phyloP scores from a whole-genome alignment of 83 land plant species.

The Larix sibirica region DNA sequence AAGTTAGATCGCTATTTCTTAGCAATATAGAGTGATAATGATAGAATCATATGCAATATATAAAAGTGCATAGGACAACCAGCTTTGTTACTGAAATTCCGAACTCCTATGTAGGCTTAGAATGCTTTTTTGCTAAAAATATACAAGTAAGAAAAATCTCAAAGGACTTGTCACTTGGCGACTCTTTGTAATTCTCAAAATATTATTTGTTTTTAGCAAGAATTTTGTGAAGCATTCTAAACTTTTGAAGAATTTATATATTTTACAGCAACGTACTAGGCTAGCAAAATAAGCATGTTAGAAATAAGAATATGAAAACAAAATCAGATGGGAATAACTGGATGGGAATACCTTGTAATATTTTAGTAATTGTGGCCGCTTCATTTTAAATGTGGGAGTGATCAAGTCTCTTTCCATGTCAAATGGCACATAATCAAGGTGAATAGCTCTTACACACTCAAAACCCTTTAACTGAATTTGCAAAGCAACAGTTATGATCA shows the following conservation, averaged over 20 bases:
- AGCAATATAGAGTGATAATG: background rate
- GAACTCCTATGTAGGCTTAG: background rate
- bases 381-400: conserved; percentile 92
- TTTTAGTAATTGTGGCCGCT: conserved; percentile 82
- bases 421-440: conserved; percentile 77
- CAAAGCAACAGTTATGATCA: background rate
- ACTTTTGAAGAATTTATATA: background rate
- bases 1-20: background rate
- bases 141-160: no score
- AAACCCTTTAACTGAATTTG: conserved; percentile 79
- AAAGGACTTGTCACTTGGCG: background rate
- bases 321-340: background rate
- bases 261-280: background rate
- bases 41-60: background rate
- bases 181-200: background rate
- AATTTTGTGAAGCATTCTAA: background rate
- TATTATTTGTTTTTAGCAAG: background rate
- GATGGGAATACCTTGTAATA: conserved; percentile 61
- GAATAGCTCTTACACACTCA: conserved; percentile 70
- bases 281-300: background rate
- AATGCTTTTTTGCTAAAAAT: no score
- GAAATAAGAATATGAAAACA: background rate
- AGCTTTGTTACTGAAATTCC: background rate
- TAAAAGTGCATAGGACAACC: background rate
- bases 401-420: conserved; percentile 86